Evolutionary conservation across 2,329 filamentous ascomycete genomes (phyloP), one percentile per base, ranked within the genome.

Genomic region (Exophiala sp.): DNA sequence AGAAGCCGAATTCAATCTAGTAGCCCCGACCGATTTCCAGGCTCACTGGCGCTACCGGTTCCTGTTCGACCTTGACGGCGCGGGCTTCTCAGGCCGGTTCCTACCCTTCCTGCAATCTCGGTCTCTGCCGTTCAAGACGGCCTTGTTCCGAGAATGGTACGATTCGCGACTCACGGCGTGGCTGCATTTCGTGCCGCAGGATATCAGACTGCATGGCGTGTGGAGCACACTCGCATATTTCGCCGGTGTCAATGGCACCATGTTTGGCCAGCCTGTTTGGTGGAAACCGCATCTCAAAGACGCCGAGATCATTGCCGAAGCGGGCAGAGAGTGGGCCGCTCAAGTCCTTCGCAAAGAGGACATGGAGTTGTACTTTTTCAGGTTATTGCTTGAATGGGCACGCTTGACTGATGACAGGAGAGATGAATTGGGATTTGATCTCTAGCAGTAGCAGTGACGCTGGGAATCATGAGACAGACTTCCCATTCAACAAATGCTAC

Each of bases 101-200:
- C 66, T 87, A 8, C 76, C 78, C 0, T 82, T 83, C 50, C 65
- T 93, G 3, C 77, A 78, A 40, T 87, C 84, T 13, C 71, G 72
- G 55, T 82, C 77, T 41, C 73, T 89, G 3, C 85, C 86, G 0
- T 80, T 93, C 63, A 75, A 88, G 57, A 79, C 69, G 0, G 81
- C 81, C 0, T 72, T 91, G 5, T 91, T 90, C 66, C 77, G 81
- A 19, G 81, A 88, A 62, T 94, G 88, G 88, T 87, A 83, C 66
- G 84, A 86, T 51, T 81, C 83, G 43, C 79, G 88, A 4, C 68
- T 93, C 13, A 77, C 75, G 50, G 79, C 87, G 0, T 94, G 87
- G 87, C 70, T 83, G 38, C 87, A 94, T 64, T 93, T 88, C 60
- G 82, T 91, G 1, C 88, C 88, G 7, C 68, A 90, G 13, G 87